Evolutionary conservation across 345 rosid genomes (phyloP).

Genomic region (Cochlearia excelsa): DNA sequence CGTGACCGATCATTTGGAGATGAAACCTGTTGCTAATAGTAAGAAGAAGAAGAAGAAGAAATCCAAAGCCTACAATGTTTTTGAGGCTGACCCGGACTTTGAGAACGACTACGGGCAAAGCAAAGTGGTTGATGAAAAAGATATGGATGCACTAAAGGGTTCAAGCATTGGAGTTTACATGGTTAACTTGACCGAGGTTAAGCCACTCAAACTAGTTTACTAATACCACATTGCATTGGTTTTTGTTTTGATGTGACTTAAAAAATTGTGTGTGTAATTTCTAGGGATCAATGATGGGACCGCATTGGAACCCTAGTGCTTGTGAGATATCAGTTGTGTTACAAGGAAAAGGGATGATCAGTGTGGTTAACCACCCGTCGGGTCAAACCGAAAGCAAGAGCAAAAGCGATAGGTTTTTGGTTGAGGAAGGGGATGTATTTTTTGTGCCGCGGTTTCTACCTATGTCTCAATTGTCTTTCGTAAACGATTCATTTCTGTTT

Average conservation of each 20-base stretch:
- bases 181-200: slow-evolving; percentile 60
- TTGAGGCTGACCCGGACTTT: slow-evolving; percentile 60
- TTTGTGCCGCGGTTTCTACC: slow-evolving; percentile 70
- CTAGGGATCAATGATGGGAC: slow-evolving; percentile 93
- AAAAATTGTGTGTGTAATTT: background rate
- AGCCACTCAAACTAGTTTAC: background rate
- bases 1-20: slow-evolving; percentile 25
- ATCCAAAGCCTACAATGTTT: slow-evolving; percentile 42
- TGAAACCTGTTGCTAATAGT: slow-evolving; percentile 18
- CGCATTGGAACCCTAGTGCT: slow-evolving; percentile 87
- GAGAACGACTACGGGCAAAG: slow-evolving; percentile 62
- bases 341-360: slow-evolving; percentile 70
- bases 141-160: slow-evolving; percentile 36
- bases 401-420: slow-evolving; percentile 53
- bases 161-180: slow-evolving; percentile 56
- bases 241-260: background rate
- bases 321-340: slow-evolving; percentile 68
- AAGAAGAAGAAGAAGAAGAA: slow-evolving; percentile 12
- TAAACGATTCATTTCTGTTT: slow-evolving; percentile 68
- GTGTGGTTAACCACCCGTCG: slow-evolving; percentile 47
- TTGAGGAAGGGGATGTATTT: slow-evolving; percentile 70
- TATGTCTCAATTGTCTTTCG: slow-evolving; percentile 85
- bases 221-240: background rate
- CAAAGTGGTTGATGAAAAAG: slow-evolving; percentile 41
- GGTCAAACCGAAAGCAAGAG: slow-evolving; percentile 30